Evolutionary conservation across 2,329 filamentous ascomycete genomes (phyloP).

Genomic region (Aphanoascus verrucosus): DNA sequence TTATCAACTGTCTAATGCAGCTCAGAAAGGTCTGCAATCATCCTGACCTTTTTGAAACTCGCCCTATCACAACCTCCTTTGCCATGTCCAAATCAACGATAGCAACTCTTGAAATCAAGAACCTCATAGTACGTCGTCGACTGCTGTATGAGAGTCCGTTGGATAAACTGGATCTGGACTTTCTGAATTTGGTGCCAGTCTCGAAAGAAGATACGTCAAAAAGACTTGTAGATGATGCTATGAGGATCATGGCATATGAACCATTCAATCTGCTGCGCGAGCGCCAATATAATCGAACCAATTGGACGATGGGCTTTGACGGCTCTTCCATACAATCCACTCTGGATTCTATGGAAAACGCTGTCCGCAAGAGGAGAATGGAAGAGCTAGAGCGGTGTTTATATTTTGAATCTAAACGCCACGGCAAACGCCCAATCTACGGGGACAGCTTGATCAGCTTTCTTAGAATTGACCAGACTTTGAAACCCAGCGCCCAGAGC

Average conservation of each 20-base stretch:
- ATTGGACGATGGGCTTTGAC: slow-evolving; percentile 51
- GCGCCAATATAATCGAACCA: slow-evolving; percentile 49
- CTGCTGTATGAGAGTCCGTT: slow-evolving; percentile 54
- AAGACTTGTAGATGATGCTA: slow-evolving; percentile 42
- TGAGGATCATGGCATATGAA: slow-evolving; percentile 59
- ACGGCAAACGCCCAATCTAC: slow-evolving; percentile 71
- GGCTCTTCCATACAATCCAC: slow-evolving; percentile 59
- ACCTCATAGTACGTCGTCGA: slow-evolving; percentile 56
- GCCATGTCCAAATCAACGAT: slow-evolving; percentile 73
- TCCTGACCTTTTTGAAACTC: slow-evolving; percentile 89
- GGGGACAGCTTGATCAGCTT: slow-evolving; percentile 68
- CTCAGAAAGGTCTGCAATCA: slow-evolving; percentile 97
- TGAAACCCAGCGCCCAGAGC: slow-evolving; percentile 49
- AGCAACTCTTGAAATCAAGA: slow-evolving; percentile 62
- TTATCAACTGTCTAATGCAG: slow-evolving; percentile 98
- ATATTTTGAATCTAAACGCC: slow-evolving; percentile 69
- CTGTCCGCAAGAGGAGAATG: slow-evolving; percentile 56
- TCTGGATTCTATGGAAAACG: slow-evolving; percentile 61
- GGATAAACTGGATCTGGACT: slow-evolving; percentile 57
- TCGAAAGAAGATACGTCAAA: slow-evolving; percentile 56
- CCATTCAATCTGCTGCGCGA: slow-evolving; percentile 61
- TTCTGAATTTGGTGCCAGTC: slow-evolving; percentile 68
- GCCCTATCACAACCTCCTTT: slow-evolving; percentile 93
- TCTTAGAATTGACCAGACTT: slow-evolving; percentile 53
- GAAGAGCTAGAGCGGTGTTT: slow-evolving; percentile 72